Base-by-base conservation (phyloP, 139 green algal species). In the Penium margaritaceum region DNA sequence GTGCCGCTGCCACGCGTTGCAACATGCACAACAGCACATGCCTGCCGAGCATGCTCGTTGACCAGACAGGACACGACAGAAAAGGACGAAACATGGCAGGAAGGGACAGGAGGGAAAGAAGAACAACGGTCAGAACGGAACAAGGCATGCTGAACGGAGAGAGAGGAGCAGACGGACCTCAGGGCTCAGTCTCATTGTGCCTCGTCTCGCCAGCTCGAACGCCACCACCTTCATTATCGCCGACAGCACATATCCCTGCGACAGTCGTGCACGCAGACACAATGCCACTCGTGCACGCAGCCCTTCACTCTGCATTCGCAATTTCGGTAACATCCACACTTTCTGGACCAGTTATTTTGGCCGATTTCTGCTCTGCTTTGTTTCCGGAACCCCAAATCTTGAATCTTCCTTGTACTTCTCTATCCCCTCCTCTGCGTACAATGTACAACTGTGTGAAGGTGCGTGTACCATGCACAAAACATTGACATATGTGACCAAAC, bases 151-250 rank as follows among this genome's bases (percentile, higher is more conserved):
- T 17, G 30, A 66, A 14, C 29, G 14, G 57, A 29, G 17, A 17
- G 14, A 17, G 14, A 66, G 30, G 30, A 39, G 14, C 17, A 39
- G 7, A 41, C 7, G 35, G 32, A 67, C 67, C 55, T 74, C 67
- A 14, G 67, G 67, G 7, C 65, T 15, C n/a, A 74, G 67, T 33
- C 58, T 35, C 6, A 33, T n/a, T 24, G n/a, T 67, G 6, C 54
- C 24, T 30, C 67, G 29, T 14, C 34, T 27, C 41, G n/a, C 70
- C 9, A 77, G 12, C 63, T 77, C 70, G 7, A 78, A 77, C 15
- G 70, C 61, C 32, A 73, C n/a, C 32, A 77, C 37, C 37, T 77
- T 77, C 1, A 35, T 77, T 24, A 77, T 77, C 19, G 61, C 70
- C 27, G 41, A 54, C 7, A 77, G n/a, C 27, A 54, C 70, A 63